A percentile compares a stretch with the other conserved stretches of the same genome.
phyloP scores from a whole-genome alignment of 2,329 filamentous ascomycete genomes.

The Scedosporium boydii region DNA sequence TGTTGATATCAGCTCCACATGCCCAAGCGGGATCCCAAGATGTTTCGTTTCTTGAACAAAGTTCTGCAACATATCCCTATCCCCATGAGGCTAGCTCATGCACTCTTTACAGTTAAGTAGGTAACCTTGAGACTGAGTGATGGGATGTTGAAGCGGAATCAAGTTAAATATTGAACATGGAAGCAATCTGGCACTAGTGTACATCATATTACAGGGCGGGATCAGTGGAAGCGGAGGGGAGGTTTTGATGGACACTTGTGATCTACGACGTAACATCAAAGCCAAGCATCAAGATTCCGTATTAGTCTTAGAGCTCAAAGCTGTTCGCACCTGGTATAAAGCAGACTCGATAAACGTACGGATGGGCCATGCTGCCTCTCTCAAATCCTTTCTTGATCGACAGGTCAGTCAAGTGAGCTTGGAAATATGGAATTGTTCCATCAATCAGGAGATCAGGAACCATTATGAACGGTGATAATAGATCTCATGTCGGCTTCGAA shows the following conservation, averaged over 20 bases:
- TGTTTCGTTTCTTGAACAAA: background rate
- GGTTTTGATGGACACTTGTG: background rate
- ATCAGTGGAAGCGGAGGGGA: background rate
- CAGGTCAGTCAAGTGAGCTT: no score
- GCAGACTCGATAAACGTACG: no score
- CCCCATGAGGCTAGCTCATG: background rate
- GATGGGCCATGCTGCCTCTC: no score
- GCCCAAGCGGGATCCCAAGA: background rate
- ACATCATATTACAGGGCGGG: background rate
- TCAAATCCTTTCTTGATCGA: no score
- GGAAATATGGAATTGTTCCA: no score
- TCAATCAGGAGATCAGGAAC: no score
- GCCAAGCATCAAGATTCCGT: background rate
- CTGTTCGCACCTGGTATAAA: no score
- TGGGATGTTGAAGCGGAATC: background rate
- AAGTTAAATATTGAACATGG: no score
- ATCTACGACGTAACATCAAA: background rate
- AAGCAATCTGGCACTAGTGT: background rate
- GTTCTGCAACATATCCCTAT: background rate
- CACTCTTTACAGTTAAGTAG: background rate
- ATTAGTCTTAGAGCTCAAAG: no score
- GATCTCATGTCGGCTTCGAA: no score
- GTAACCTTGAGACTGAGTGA: background rate
- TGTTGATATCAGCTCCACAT: background rate
- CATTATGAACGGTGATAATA: no score